A percentile compares a stretch with the other conserved stretches of the same genome.
These are phyloP conservation scores for Daedaleopsis sinensis DNA, from an alignment of 768 basidiomycete species.

Conservation along the genomic window DNA sequence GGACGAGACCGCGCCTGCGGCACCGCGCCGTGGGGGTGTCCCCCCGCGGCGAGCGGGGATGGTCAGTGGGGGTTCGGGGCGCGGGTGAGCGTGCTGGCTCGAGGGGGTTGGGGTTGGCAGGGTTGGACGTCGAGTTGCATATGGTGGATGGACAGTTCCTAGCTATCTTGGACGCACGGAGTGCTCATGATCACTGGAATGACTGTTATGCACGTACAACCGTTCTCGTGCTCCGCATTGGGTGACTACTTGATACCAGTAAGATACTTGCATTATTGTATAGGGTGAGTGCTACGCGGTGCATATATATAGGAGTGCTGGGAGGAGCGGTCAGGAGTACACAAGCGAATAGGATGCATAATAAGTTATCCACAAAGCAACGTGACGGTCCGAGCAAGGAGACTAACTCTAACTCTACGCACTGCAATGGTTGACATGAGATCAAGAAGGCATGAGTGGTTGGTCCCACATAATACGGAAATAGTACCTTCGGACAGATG, in stretches of 20 bases:
- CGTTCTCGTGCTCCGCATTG: not conserved
- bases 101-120: not conserved
- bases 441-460: too few relatives aligned
- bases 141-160: not conserved
- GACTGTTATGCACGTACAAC: not conserved
- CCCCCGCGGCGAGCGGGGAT: slow-evolving; percentile 20
- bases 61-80: slow-evolving; percentile 16
- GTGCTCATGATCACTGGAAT: not conserved
- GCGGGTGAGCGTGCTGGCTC: slow-evolving; percentile 4
- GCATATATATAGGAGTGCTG: not conserved
- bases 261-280: slow-evolving; percentile 11
- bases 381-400: not conserved
- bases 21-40: slow-evolving; percentile 9
- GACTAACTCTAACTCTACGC: not conserved
- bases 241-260: not conserved
- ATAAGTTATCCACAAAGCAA: not conserved
- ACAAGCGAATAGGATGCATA: not conserved
- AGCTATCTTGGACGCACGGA: not conserved
- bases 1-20: slow-evolving; percentile 32
- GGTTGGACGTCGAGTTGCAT: not conserved
- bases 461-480: not conserved
- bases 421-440: too few relatives aligned
- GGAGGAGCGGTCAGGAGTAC: not conserved
- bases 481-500: not conserved
- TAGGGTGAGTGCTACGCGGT: slow-evolving; percentile 8